Conservation (phyloP, 352 stramenopile genomes). For the Saprolegnia diclina region DNA sequence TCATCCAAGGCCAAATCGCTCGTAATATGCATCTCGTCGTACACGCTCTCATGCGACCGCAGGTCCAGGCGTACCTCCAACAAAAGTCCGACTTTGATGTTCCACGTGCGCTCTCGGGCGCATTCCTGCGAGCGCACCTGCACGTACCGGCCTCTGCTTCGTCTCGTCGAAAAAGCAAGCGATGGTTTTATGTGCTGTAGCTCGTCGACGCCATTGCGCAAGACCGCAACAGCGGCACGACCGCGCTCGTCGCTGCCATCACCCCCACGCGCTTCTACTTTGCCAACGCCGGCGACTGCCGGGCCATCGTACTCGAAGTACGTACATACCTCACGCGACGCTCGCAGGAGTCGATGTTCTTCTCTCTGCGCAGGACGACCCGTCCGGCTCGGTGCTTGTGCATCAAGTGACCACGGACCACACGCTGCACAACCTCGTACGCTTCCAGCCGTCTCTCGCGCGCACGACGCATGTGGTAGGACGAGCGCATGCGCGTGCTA, state of each 20-base stretch:
- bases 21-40: background rate
- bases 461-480: background rate
- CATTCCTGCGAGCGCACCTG: background rate
- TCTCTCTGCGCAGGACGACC: background rate
- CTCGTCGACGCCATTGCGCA: background rate
- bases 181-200: background rate
- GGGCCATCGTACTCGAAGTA: conserved; percentile 8
- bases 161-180: background rate
- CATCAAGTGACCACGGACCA: background rate
- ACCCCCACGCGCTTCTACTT: background rate
- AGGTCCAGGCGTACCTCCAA: background rate
- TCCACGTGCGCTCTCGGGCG: background rate
- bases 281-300: conserved; percentile 6
- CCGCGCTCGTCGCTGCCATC: background rate
- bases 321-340: background rate
- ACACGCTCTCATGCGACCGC: background rate
- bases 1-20: background rate
- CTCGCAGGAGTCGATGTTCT: background rate
- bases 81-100: background rate
- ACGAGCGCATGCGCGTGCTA: conserved; percentile 8
- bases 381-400: background rate
- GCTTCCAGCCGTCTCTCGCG: background rate
- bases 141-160: background rate
- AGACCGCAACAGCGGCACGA: conserved; percentile 13
- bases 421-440: conserved; percentile 4